Evolutionary conservation across 495 filamentous ascomycete species (phyloP).

Genomic region (Talaromyces wortmannii): DNA sequence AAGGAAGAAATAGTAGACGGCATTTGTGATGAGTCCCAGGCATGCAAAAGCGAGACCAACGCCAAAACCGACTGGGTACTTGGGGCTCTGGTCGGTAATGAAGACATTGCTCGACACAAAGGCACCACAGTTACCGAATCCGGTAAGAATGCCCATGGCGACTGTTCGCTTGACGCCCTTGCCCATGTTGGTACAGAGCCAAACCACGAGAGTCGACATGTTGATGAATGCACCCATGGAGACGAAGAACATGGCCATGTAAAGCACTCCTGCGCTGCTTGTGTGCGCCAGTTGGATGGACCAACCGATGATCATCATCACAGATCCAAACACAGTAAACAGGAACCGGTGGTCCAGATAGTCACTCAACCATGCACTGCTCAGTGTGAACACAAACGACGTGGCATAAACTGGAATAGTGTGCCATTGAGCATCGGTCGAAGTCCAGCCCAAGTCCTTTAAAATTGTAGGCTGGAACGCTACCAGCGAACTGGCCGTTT

Average conservation of each 20-base stretch:
- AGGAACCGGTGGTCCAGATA: conserved; percentile 23
- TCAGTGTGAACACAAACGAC: conserved; percentile 26
- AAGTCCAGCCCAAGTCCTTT: conserved; percentile 32
- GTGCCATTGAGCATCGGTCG: conserved; percentile 28
- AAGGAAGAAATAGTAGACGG: conserved; percentile 25
- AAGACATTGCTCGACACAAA: conserved; percentile 35
- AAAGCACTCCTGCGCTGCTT: conserved; percentile 10
- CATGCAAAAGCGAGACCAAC: conserved; percentile 20
- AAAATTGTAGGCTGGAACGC: conserved; percentile 39
- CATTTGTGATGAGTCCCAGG: conserved; percentile 20
- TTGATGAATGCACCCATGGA: conserved; percentile 13
- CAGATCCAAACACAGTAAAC: conserved; percentile 27
- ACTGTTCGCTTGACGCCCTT: conserved; percentile 42
- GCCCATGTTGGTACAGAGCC: conserved; percentile 14
- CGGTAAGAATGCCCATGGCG: conserved; percentile 26
- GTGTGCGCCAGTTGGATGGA: conserved; percentile 25
- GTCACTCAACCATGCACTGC: conserved; percentile 28
- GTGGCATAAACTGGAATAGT: conserved; percentile 36
- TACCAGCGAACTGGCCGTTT: conserved; percentile 25
- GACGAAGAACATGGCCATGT: conserved; percentile 20
- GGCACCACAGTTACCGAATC: conserved; percentile 30
- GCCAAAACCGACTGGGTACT: conserved; percentile 34
- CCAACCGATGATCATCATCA: conserved; percentile 30
- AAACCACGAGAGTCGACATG: conserved; percentile 17
- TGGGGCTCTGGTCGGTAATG: conserved; percentile 25